Evolutionary conservation across 805 yeast species (phyloP).

Genomic region (Kodamaea nitidulidarum): DNA sequence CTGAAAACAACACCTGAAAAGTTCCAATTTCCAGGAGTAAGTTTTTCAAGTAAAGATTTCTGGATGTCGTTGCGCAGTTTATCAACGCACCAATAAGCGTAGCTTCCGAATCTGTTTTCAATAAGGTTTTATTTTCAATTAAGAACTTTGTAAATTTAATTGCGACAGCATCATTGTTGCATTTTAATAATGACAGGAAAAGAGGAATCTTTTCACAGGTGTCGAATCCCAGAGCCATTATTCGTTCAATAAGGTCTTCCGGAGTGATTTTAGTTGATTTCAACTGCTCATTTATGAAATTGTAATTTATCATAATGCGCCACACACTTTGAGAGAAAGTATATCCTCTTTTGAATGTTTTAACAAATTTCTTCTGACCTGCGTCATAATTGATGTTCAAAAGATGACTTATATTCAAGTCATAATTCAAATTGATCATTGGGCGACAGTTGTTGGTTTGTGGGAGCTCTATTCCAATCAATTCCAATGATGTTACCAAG

Average conservation of each 20-base stretch:
- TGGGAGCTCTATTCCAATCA: constrained; percentile 1
- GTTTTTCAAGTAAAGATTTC: constrained; percentile 19
- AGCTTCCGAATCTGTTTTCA: background rate
- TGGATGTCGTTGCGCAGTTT: constrained; percentile 11
- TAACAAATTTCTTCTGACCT: constrained; percentile 26
- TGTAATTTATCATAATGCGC: constrained; percentile 26
- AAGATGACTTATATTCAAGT: constrained; percentile 24
- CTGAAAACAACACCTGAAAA: background rate
- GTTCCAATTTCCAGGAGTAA: constrained; percentile 9
- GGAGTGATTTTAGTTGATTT: constrained; percentile 16
- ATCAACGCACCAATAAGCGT: constrained; percentile 11
- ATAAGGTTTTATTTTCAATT: background rate
- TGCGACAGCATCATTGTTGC: constrained; percentile 24
- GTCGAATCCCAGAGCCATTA: constrained; percentile 18
- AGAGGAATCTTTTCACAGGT: constrained; percentile 8
- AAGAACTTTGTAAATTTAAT: constrained; percentile 20
- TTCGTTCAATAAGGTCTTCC: constrained; percentile 20
- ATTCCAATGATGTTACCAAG: constrained; percentile 9
- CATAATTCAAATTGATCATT: constrained; percentile 11
- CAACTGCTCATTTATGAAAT: constrained; percentile 21
- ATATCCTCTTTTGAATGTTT: constrained; percentile 26
- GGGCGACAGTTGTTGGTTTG: background rate
- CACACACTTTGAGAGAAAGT: constrained; percentile 31
- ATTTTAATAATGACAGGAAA: constrained; percentile 16
- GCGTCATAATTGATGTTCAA: constrained; percentile 24